Evolutionary conservation across 2,329 filamentous ascomycete genomes (phyloP).

Genomic region (Alternaria viburni): DNA sequence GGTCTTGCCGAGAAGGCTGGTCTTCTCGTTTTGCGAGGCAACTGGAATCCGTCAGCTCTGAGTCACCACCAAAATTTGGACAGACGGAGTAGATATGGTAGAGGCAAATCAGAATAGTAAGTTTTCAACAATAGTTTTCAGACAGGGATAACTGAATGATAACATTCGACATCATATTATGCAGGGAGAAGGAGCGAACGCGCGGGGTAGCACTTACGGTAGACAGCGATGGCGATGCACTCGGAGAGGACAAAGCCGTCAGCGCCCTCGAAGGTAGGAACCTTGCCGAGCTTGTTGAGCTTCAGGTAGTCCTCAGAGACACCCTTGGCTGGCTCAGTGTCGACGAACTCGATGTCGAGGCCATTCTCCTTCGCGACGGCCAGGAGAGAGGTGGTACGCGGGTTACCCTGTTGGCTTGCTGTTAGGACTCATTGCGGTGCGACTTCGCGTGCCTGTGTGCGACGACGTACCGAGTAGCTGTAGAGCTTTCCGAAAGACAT

Average conservation of each 20-base stretch:
- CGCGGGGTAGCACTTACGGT: constrained; percentile 72
- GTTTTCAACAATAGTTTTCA: constrained; percentile 91
- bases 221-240: constrained; percentile 94
- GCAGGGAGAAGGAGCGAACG: constrained; percentile 16
- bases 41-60: constrained; percentile 63
- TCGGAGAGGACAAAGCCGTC: constrained; percentile 92
- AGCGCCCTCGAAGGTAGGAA: constrained; percentile 89
- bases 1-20: constrained; percentile 97
- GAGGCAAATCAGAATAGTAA: constrained; percentile 82
- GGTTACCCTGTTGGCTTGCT: constrained; percentile 70
- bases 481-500: constrained; percentile 99
- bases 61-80: constrained; percentile 33
- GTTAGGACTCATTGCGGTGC: constrained; percentile 34
- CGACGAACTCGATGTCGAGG: constrained; percentile 85
- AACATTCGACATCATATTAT: constrained; percentile 70
- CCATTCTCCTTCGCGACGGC: constrained; percentile 98
- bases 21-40: constrained; percentile 99
- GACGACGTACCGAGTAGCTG: constrained; percentile 68
- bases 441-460: constrained; percentile 1
- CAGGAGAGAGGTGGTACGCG: constrained; percentile 85
- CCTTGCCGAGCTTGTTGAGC: constrained; percentile 85
- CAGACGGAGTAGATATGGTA: constrained; percentile 44
- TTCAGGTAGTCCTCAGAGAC: constrained; percentile 79
- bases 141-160: constrained; percentile 77
- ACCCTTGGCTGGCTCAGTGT: constrained; percentile 69